Evolutionary conservation across 805 yeast species (phyloP).

Genomic region (Phaffomyces thermotolerans): DNA sequence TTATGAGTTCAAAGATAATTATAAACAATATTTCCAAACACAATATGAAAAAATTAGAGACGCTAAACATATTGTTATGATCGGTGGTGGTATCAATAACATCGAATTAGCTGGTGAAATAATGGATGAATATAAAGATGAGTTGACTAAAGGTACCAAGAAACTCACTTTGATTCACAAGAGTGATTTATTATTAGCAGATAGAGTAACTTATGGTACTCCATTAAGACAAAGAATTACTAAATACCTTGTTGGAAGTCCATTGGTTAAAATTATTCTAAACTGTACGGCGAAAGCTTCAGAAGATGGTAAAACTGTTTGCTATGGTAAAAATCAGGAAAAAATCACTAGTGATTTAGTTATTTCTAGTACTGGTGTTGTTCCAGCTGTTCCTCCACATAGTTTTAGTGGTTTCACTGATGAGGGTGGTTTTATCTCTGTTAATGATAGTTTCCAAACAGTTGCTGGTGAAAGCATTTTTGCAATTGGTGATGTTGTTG

Average conservation of each 20-base stretch:
- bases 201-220: conserved; percentile 6
- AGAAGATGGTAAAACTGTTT: conserved; percentile 3
- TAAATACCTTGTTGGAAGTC: not conserved
- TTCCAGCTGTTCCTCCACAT: conserved; percentile 10
- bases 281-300: conserved; percentile 1
- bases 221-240: conserved; percentile 12
- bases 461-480: conserved; percentile 16
- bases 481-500: conserved; percentile 29
- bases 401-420: not conserved
- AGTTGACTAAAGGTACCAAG: conserved; percentile 10
- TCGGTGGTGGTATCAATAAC: conserved; percentile 30
- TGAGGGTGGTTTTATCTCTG: conserved; percentile 6
- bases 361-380: conserved; percentile 6
- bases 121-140: conserved; percentile 15
- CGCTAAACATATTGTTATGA: conserved; percentile 23
- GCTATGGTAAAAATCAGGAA: conserved; percentile 7
- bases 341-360: conserved; percentile 7
- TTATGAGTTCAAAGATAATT: conserved; percentile 9
- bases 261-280: conserved; percentile 8
- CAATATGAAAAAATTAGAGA: conserved; percentile 14
- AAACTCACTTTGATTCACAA: conserved; percentile 13
- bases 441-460: conserved; percentile 7
- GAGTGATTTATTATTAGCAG: conserved; percentile 12
- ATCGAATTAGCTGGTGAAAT: conserved; percentile 29
- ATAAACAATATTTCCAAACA: conserved; percentile 9